These are phyloP conservation scores for Dioscorea alata DNA, from an alignment of 106 monocot species.

Conservation along the genomic window DNA sequence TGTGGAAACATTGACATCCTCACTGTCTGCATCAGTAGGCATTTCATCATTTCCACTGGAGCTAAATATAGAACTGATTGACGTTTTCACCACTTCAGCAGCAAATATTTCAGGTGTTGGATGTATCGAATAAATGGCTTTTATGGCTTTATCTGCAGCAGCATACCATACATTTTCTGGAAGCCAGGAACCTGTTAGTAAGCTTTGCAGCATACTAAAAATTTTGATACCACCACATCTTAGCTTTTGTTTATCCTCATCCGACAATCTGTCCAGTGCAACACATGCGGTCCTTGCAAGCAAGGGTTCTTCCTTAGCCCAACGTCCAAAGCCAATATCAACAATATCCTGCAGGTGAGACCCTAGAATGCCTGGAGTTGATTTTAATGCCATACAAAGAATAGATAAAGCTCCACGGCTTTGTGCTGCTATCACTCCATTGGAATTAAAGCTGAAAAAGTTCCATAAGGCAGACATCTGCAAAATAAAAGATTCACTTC, in stretches of 20 bases:
- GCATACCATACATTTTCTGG: slow-evolving; percentile 90
- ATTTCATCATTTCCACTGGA: slow-evolving; percentile 21
- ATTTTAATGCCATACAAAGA: slow-evolving; percentile 94
- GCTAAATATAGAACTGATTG: slow-evolving; percentile 41
- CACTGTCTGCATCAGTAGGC: slow-evolving; percentile 12
- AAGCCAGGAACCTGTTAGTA: slow-evolving; percentile 62
- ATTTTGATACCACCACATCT: slow-evolving; percentile 41
- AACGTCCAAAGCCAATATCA: slow-evolving; percentile 97
- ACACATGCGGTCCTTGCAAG: slow-evolving; percentile 91
- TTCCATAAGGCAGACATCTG: slow-evolving; percentile 94
- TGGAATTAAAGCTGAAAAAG: slow-evolving; percentile 81
- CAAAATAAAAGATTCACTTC: not conserved
- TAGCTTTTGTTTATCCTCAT: slow-evolving; percentile 80
- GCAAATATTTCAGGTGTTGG: slow-evolving; percentile 81
- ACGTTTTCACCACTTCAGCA: slow-evolving; percentile 56
- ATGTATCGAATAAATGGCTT: slow-evolving; percentile 70
- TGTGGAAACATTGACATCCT: slow-evolving; percentile 12
- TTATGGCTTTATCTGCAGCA: slow-evolving; percentile 85
- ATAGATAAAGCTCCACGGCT: slow-evolving; percentile 87
- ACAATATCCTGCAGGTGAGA: slow-evolving; percentile 81
- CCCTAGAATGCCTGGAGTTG: slow-evolving; percentile 66
- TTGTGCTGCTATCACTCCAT: slow-evolving; percentile 54
- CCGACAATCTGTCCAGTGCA: slow-evolving; percentile 78
- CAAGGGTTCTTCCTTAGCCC: slow-evolving; percentile 93
- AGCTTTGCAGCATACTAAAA: slow-evolving; percentile 50